phyloP scores from a whole-genome alignment of 805 yeast species.

The Ascoidea asiatica region DNA sequence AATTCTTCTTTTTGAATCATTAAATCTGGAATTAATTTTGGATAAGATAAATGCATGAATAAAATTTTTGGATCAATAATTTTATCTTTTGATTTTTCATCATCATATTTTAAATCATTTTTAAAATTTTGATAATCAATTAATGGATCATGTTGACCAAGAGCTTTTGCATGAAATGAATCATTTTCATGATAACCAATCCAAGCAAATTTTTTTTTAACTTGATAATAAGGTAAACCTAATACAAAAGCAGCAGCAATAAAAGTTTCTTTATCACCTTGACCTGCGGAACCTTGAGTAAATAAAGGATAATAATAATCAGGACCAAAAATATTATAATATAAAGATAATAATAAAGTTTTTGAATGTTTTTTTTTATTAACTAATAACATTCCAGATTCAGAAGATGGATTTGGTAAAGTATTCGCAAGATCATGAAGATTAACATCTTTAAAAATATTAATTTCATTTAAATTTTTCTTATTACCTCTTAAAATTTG shows the following conservation, averaged over 20 bases:
- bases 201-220: slow-evolving; percentile 22
- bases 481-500: slow-evolving; percentile 24
- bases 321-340: slow-evolving; percentile 59
- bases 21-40: slow-evolving; percentile 28
- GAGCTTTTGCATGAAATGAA: slow-evolving; percentile 25
- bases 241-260: slow-evolving; percentile 51
- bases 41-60: slow-evolving; percentile 51
- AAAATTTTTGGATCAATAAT: slow-evolving; percentile 11
- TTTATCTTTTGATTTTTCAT: not conserved
- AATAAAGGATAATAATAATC: slow-evolving; percentile 51
- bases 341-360: slow-evolving; percentile 44
- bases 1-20: slow-evolving; percentile 16
- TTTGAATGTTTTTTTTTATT: slow-evolving; percentile 45
- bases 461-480: slow-evolving; percentile 13
- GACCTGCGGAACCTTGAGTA: slow-evolving; percentile 64
- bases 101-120: slow-evolving; percentile 11
- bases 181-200: slow-evolving; percentile 21
- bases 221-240: slow-evolving; percentile 38
- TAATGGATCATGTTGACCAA: slow-evolving; percentile 29
- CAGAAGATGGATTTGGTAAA: slow-evolving; percentile 53
- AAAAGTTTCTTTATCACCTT: slow-evolving; percentile 73
- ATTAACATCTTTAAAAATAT: slow-evolving; percentile 21
- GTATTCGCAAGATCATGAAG: slow-evolving; percentile 53
- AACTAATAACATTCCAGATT: slow-evolving; percentile 56
- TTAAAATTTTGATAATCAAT: slow-evolving; percentile 15